Conservation (phyloP, 768 basidiomycete genomes). For the Podaxis sp. region DNA sequence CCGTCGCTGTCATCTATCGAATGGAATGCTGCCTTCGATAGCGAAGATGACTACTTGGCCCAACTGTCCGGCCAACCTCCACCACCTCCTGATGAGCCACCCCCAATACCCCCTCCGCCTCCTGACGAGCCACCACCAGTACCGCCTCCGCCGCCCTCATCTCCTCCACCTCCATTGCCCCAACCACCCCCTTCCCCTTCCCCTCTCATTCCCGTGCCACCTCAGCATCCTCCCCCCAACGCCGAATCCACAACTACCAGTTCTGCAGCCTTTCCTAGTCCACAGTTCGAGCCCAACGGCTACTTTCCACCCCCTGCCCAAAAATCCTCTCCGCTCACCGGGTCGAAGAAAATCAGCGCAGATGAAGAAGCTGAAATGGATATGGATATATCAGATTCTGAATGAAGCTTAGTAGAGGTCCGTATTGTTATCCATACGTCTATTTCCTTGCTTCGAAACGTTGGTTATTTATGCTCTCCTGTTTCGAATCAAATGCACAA, state of each 20-base stretch:
- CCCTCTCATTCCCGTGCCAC: not conserved
- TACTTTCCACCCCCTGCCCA: not conserved
- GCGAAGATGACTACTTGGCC: constrained; percentile 30
- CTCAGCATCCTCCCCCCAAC: constrained; percentile 9
- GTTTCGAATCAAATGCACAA: not conserved
- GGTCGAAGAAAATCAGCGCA: not conserved
- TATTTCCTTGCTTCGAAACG: not conserved
- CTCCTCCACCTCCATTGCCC: constrained; percentile 14
- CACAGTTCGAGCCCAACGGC: not conserved
- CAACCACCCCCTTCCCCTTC: constrained; percentile 14
- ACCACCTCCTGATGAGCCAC: constrained; percentile 29
- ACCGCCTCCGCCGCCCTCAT: constrained; percentile 11
- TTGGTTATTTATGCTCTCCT: not conserved
- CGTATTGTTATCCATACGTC: not conserved
- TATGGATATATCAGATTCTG: constrained; percentile 34
- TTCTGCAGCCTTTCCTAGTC: not conserved
- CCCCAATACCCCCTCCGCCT: constrained; percentile 30
- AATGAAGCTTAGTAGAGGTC: constrained; percentile 12
- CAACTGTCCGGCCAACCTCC: constrained; percentile 18
- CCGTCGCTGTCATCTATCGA: constrained; percentile 28
- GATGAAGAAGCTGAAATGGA: constrained; percentile 21
- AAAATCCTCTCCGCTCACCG: not conserved
- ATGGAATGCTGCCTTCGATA: constrained; percentile 14
- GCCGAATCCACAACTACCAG: constrained; percentile 9
- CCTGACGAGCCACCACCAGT: constrained; percentile 33